Conservation (phyloP, 768 basidiomycete species). For the Roridomyces roridus region DNA sequence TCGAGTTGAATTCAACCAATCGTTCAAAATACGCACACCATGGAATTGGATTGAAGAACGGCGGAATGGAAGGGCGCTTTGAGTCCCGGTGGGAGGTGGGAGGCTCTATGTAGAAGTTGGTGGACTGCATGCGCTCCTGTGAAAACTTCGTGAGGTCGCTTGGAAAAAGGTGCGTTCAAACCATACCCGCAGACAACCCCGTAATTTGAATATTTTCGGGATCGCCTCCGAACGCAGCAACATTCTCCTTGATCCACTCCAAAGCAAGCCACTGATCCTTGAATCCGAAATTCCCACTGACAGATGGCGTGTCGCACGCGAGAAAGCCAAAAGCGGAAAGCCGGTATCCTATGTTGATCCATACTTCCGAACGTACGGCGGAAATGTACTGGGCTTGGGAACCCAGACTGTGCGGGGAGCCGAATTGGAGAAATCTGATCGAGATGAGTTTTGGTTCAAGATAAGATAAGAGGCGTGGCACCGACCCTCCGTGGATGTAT, state of each 20-base stretch:
- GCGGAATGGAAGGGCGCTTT: conserved; percentile 72
- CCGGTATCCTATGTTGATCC: conserved; percentile 81
- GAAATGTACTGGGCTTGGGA: conserved; percentile 73
- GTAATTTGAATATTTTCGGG: conserved; percentile 64
- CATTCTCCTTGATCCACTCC: conserved; percentile 75
- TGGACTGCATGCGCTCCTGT: conserved; percentile 77
- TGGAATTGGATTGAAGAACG: conserved; percentile 75
- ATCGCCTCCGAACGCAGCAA: conserved; percentile 71
- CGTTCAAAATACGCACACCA: conserved; percentile 48
- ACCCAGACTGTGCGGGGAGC: conserved; percentile 68
- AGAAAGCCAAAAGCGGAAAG: conserved; percentile 81
- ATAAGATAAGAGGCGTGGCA: background rate
- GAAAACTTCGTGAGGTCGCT: background rate
- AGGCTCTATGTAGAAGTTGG: conserved; percentile 74
- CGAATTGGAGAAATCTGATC: conserved; percentile 76
- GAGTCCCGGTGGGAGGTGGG: conserved; percentile 60
- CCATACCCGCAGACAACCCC: conserved; percentile 74
- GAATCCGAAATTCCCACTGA: conserved; percentile 82
- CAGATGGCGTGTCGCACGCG: conserved; percentile 62
- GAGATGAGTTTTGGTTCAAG: background rate
- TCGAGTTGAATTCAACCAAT: conserved; percentile 33
- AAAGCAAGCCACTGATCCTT: conserved; percentile 84
- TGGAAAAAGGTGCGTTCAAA: background rate
- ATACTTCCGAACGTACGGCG: conserved; percentile 68
- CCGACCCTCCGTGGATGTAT: conserved; percentile 80